Base-by-base conservation (phyloP, 2,329 filamentous ascomycete species). In the Pseudocercospora pini-densiflorae region DNA sequence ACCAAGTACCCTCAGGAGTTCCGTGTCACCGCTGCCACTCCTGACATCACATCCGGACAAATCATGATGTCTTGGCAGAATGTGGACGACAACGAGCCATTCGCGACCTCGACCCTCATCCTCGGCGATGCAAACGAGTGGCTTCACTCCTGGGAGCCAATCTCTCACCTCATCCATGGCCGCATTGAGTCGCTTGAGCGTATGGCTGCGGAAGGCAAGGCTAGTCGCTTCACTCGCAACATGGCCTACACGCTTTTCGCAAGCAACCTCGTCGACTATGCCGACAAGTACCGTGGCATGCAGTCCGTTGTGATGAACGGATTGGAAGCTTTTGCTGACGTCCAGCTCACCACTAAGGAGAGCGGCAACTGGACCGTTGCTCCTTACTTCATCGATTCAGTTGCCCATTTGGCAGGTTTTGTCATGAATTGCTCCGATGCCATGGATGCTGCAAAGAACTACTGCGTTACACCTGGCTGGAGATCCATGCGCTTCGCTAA, bases 391-490 rank as follows among this genome's bases (percentile, higher is more conserved):
- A 80, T 80, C 43, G 79, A 81, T 71, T 77, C 66, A 54, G 65
- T 74, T 1, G 66, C 66, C 1, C 71, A 73, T 62, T 62, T 75
- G 5, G 71, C 70, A 23, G 73, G 73, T 6, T 65, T 65, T 31
- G 53, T 62, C 23, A 59, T 65, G 53, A 79, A 79, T 54, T 71
- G 71, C 3, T 70, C 70, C 7, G 72, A 75, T 53, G 67, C 65
- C 7, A 66, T 67, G n/a, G 68, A 79, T 57, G 74, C 75, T 0
- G 59, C 68, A 29, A 71, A 76, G 21, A 70, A 73, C 66, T 79
- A 75, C 69, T 80, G 70, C 60, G 74, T 80, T 62, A 79, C 77
- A 3, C 76, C 77, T 1, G 76, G 77, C 9, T 78, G 75, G 70
- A 63, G 69, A 2, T 69, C 69, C 7, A 70, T 76, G 66, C 73